A percentile compares a stretch with the other conserved stretches of the same genome.
Evolutionary conservation across 148 eudicot genomes (phyloP).

Genomic region (Amaranthus cruentus): DNA sequence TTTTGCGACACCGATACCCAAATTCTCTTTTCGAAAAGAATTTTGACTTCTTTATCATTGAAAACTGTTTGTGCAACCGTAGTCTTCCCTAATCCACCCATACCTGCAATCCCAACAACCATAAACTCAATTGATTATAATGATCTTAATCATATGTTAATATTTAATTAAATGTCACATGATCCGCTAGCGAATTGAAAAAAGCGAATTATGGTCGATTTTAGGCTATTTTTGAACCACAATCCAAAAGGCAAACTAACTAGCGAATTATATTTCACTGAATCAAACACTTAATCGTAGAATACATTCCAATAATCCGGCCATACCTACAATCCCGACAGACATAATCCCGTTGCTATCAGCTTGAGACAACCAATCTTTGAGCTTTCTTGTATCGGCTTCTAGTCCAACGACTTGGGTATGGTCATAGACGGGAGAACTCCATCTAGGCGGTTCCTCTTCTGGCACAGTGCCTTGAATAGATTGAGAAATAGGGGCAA

Average conservation of each 20-base stretch:
- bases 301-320: constrained; percentile 22
- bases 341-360: constrained; percentile 32
- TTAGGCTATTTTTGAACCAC: too few species aligned
- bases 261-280: too few species aligned
- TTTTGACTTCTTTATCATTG: constrained; percentile 35
- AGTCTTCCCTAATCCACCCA: constrained; percentile 60
- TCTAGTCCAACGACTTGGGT: constrained; percentile 50
- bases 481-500: constrained; percentile 24
- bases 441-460: constrained; percentile 38
- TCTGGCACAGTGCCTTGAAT: constrained; percentile 23
- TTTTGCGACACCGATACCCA: constrained; percentile 61
- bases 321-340: constrained; percentile 57
- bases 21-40: constrained; percentile 44
- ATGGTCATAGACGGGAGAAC: constrained; percentile 49
- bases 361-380: constrained; percentile 43
- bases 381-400: constrained; percentile 42
- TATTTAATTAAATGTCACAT: too few species aligned
- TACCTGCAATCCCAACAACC: constrained; percentile 47
- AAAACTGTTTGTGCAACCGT: constrained; percentile 48
- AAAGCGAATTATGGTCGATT: too few species aligned
- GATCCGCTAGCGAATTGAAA: too few species aligned
- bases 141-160: too few species aligned
- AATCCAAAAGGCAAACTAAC: too few species aligned
- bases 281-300: too few species aligned
- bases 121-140: constrained; percentile 18